Conservation (phyloP, 148 eudicot species). For the Vaccinium myrtillus region DNA sequence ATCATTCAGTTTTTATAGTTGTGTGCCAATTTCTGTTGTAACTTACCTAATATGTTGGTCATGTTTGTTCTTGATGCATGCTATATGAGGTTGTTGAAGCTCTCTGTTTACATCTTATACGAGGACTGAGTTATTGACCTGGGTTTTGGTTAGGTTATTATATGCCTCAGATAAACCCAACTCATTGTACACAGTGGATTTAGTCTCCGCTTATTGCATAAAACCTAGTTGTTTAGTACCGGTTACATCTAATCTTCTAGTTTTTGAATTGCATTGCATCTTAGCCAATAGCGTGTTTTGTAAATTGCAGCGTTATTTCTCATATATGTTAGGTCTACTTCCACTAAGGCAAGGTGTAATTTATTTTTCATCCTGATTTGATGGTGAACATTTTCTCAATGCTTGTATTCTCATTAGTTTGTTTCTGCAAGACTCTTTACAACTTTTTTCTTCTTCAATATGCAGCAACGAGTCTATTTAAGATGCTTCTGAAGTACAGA, state of each 20-base stretch:
- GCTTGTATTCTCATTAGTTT: not conserved
- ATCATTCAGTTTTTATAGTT: not conserved
- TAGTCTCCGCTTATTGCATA: no score
- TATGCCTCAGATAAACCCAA: not conserved
- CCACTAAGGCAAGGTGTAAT: not conserved
- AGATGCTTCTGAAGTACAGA: slow-evolving; percentile 85
- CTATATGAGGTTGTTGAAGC: no score
- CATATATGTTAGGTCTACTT: not conserved
- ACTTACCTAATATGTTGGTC: not conserved
- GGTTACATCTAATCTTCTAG: not conserved
- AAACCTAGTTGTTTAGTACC: not conserved
- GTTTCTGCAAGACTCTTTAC: not conserved
- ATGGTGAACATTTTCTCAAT: not conserved
- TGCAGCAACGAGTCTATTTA: slow-evolving; percentile 76
- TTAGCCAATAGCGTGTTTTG: not conserved
- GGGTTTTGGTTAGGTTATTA: not conserved
- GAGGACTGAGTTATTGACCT: not conserved
- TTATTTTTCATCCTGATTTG: not conserved
- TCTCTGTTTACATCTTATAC: not conserved
- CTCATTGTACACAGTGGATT: not conserved
- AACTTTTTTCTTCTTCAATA: not conserved
- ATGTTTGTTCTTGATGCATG: no score
- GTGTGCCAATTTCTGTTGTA: not conserved
- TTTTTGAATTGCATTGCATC: not conserved
- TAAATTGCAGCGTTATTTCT: not conserved